A percentile compares a stretch with the other conserved stretches of the same genome.
These are phyloP conservation scores for Ogataea corticis DNA, from an alignment of 805 yeast species.

Conservation along the genomic window DNA sequence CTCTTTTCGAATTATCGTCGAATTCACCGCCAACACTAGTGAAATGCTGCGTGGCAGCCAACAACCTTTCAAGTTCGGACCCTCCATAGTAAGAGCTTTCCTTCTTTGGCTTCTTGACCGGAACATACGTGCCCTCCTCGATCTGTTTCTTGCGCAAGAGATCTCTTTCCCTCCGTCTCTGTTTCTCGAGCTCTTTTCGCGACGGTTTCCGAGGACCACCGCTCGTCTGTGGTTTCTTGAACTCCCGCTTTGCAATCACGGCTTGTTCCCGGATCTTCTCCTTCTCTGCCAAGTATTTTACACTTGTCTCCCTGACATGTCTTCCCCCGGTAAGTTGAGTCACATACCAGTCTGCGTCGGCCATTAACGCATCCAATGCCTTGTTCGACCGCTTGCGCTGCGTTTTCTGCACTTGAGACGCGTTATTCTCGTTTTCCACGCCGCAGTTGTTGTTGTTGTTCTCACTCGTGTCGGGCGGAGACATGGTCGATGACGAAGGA, in stretches of 20 bases:
- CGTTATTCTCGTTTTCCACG: slow-evolving; percentile 2
- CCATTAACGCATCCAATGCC: slow-evolving; percentile 20
- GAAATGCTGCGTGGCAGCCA: slow-evolving; percentile 29
- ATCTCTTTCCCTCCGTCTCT: not conserved
- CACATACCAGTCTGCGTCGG: slow-evolving; percentile 32
- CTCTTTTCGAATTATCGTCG: slow-evolving; percentile 8
- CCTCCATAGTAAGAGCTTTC: slow-evolving; percentile 21
- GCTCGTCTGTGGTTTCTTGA: not conserved
- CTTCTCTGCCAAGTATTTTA: slow-evolving; percentile 15
- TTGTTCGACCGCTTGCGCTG: not conserved
- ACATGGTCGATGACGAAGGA: slow-evolving; percentile 8
- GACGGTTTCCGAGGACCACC: slow-evolving; percentile 6
- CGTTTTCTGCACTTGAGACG: not conserved
- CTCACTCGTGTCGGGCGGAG: slow-evolving; percentile 13
- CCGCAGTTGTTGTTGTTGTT: not conserved
- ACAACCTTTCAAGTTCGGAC: slow-evolving; percentile 17
- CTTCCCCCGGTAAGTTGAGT: slow-evolving; percentile 14
- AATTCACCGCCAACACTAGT: slow-evolving; percentile 23
- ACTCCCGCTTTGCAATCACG: not conserved
- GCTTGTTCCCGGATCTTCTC: slow-evolving; percentile 5
- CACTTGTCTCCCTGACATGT: slow-evolving; percentile 13
- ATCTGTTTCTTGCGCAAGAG: slow-evolving; percentile 9
- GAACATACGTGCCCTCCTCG: slow-evolving; percentile 12
- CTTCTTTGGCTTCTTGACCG: slow-evolving; percentile 3
- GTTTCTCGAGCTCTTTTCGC: slow-evolving; percentile 5